phyloP scores from a whole-genome alignment of 202 grass and related monocot genomes.

The Zizania palustris region DNA sequence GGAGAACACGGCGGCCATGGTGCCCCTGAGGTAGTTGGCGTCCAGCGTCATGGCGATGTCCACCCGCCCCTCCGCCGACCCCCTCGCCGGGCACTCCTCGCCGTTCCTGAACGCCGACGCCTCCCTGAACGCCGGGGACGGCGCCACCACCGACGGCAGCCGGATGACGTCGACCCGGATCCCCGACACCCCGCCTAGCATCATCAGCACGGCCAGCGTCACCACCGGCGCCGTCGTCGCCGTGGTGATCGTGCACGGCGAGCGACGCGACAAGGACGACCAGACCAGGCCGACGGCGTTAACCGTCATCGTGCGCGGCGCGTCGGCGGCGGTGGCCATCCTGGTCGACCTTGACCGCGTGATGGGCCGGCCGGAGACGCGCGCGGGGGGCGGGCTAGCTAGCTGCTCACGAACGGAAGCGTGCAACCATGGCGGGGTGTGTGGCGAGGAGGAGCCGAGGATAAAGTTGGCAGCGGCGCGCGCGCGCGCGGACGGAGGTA shows the following conservation, averaged over 20 bases:
- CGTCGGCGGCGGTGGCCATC: neutral
- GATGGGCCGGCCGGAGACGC: neutral
- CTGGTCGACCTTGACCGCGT: slow-evolving; percentile 13
- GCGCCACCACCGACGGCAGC: neutral
- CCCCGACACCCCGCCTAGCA: neutral
- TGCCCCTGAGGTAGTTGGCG: slow-evolving; percentile 81
- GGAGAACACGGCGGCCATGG: slow-evolving; percentile 77
- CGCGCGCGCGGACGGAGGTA: neutral
- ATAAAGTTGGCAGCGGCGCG: slow-evolving; percentile 36
- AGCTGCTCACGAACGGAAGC: slow-evolving; percentile 4
- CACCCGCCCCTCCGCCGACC: slow-evolving; percentile 38
- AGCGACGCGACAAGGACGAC: slow-evolving; percentile 18
- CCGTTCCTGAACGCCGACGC: slow-evolving; percentile 75
- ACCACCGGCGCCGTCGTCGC: neutral
- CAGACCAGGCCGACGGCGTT: neutral
- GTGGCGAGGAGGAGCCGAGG: neutral
- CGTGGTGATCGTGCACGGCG: neutral
- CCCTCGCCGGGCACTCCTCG: slow-evolving; percentile 41
- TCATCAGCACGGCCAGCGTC: neutral
- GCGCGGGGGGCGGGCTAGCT: neutral
- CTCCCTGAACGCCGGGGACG: slow-evolving; percentile 52
- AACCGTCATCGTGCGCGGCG: too few relatives aligned
- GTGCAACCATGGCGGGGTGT: slow-evolving; percentile 12
- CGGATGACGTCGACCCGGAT: slow-evolving; percentile 57
- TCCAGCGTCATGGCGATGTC: slow-evolving; percentile 84